Conservation (phyloP, 352 stramenopile genomes). For the Globisporangium carolinianum region DNA sequence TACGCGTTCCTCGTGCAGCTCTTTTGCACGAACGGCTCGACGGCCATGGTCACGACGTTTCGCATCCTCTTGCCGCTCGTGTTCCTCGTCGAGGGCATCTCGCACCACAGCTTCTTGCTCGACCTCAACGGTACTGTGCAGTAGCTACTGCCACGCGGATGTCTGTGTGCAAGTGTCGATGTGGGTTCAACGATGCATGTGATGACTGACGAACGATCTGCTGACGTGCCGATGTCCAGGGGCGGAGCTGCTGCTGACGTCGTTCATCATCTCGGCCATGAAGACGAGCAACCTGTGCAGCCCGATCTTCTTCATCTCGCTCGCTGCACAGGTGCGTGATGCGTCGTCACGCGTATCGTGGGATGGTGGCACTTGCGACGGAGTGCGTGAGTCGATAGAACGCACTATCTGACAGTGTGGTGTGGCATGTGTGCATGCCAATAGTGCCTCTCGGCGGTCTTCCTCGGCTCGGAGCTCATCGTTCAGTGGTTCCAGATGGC, state of each 20-base stretch:
- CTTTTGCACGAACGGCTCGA: slow-evolving; percentile 77
- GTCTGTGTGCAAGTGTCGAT: background rate
- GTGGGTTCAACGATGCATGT: background rate
- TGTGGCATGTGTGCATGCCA: background rate
- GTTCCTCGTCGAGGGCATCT: slow-evolving; percentile 84
- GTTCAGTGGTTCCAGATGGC: slow-evolving; percentile 83
- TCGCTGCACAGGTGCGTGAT: slow-evolving; percentile 58
- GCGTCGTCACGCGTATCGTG: too few species aligned
- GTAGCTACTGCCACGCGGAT: too few species aligned
- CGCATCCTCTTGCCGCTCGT: slow-evolving; percentile 78
- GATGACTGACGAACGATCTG: too few species aligned
- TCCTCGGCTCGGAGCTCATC: slow-evolving; percentile 71
- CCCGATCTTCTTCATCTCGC: slow-evolving; percentile 76
- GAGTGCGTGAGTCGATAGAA: too few species aligned
- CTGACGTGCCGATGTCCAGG: slow-evolving; percentile 20
- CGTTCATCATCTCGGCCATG: slow-evolving; percentile 81
- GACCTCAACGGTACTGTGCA: slow-evolving; percentile 68
- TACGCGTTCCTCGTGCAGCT: slow-evolving; percentile 87
- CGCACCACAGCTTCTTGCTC: slow-evolving; percentile 85
- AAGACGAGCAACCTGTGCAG: slow-evolving; percentile 84
- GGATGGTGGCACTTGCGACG: too few species aligned
- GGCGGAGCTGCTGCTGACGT: slow-evolving; percentile 73
- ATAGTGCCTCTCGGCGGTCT: slow-evolving; percentile 77
- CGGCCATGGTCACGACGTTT: slow-evolving; percentile 83
- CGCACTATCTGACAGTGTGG: too few species aligned